phyloP scores from a whole-genome alignment of 2,329 filamentous ascomycete species.

The Penicillium sp. region DNA sequence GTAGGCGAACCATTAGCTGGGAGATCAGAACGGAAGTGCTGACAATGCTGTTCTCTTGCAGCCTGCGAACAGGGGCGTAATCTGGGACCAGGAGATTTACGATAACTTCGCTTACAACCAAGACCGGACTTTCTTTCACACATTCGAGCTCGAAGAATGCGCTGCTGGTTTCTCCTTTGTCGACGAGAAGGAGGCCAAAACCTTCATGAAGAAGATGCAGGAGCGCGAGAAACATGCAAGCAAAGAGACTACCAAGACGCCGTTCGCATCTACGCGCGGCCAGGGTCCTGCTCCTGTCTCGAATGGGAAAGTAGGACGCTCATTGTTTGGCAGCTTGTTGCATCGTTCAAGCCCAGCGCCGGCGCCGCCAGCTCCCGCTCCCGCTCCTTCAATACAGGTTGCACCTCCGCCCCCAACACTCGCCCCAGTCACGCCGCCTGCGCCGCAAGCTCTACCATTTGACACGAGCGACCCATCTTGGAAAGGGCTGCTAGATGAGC shows the following conservation, averaged over 20 bases:
- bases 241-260: slow-evolving; percentile 75
- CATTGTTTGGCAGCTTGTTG: slow-evolving; percentile 50
- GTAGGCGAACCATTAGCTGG: slow-evolving; percentile 51
- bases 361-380: slow-evolving; percentile 23
- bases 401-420: slow-evolving; percentile 34
- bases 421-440: slow-evolving; percentile 22
- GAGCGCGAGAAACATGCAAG: slow-evolving; percentile 93
- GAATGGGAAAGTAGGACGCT: slow-evolving; percentile 48
- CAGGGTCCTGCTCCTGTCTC: slow-evolving; percentile 44
- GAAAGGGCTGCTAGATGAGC: slow-evolving; percentile 58
- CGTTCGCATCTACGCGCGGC: slow-evolving; percentile 58
- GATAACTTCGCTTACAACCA: slow-evolving; percentile 94
- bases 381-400: slow-evolving; percentile 30
- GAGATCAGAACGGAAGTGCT: slow-evolving; percentile 4
- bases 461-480: slow-evolving; percentile 61
- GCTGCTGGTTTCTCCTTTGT: slow-evolving; percentile 85
- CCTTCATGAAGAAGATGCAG: slow-evolving; percentile 96
- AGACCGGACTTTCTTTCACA: slow-evolving; percentile 95
- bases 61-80: slow-evolving; percentile 75
- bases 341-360: slow-evolving; percentile 48
- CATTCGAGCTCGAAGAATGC: slow-evolving; percentile 92
- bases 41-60: slow-evolving; percentile 36
- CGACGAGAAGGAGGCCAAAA: slow-evolving; percentile 95
- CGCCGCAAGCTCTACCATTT: slow-evolving; percentile 46
- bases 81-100: slow-evolving; percentile 98